A percentile compares a stretch with the other conserved stretches of the same genome.
Evolutionary conservation across 768 basidiomycete species (phyloP).

Genomic region (Mycena latifolia): DNA sequence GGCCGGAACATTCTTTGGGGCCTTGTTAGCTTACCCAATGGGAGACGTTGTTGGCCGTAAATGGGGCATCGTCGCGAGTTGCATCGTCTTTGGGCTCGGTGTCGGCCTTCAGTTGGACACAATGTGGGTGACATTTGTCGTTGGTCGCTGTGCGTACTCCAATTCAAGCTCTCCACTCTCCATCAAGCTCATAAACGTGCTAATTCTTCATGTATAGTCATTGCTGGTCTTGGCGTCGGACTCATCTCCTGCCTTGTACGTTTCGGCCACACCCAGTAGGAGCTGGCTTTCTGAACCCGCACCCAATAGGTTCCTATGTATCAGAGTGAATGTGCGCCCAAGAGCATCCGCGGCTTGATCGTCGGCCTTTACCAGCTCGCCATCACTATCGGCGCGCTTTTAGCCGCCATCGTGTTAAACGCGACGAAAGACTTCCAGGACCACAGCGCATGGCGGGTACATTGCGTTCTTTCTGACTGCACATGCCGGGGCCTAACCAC

Average conservation of each 20-base stretch:
- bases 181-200: no score
- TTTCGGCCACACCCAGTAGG: neutral
- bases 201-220: no score
- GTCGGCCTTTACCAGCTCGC: constrained; percentile 46
- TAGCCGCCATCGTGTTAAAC: constrained; percentile 66
- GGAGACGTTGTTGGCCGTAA: constrained; percentile 64
- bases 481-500: constrained; percentile 45
- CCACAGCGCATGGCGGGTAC: constrained; percentile 35
- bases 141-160: constrained; percentile 40
- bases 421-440: constrained; percentile 56
- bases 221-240: constrained; percentile 32
- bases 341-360: constrained; percentile 34
- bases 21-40: constrained; percentile 44
- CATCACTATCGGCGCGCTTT: constrained; percentile 57
- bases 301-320: constrained; percentile 29
- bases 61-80: constrained; percentile 63
- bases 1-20: constrained; percentile 76
- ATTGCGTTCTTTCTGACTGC: neutral
- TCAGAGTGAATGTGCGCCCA: constrained; percentile 33
- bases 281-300: neutral
- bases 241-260: constrained; percentile 29
- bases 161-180: no score
- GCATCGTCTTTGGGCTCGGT: constrained; percentile 52
- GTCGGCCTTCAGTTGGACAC: constrained; percentile 41
- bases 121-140: constrained; percentile 41